Base-by-base conservation (phyloP, 1,139 yeast species). In the Hemisphaericaspora lyxosophila region DNA sequence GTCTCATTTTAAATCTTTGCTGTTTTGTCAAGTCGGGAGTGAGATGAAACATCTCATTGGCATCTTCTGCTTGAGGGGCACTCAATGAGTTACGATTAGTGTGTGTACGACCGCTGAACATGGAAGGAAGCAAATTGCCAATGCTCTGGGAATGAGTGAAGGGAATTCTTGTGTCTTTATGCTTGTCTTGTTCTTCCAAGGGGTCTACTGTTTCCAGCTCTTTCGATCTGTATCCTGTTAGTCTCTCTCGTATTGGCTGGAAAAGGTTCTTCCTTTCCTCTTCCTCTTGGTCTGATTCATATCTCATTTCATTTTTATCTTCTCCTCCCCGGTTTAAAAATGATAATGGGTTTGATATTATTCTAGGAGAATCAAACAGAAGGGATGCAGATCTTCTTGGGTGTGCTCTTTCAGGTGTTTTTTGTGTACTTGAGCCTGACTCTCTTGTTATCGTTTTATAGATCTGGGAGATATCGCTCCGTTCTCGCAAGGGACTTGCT, bases 271-370 rank as follows among this genome's bases (percentile, higher is more conserved):
- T 28, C n/a, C 23, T 15, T 17, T 41, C 41, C 34, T 45, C 48
- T 37, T 59, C 63, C 7, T 63, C 64, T 26, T 60, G 57, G 1
- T 62, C 64, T 26, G 46, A 42, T 1, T 41, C 41, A 38, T 60
- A 65, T 22, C 70, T 45, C 4, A 48, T 45, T 39, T 65, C 68
- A 20, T 49, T 40, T 14, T 48, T 51, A 40, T 64, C 69, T 5
- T 39, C 49, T 18, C 42, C 43, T 31, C 49, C 43, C 30, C 49
- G 42, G 30, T 49, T 51, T 34, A 59, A 55, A 36, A 62, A 60
- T 9, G 57, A 46, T 45, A 61, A 54, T 0, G 70, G 52, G 38
- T 66, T 66, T 1, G 59, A 53, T 8, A 65, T 49, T 1, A 59
- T 46, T 24, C 47, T 47, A 4, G 57, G 50, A 2, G 59, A 45